phyloP scores from a whole-genome alignment of 1,139 yeast genomes.

The Geotrichum restrictum region DNA sequence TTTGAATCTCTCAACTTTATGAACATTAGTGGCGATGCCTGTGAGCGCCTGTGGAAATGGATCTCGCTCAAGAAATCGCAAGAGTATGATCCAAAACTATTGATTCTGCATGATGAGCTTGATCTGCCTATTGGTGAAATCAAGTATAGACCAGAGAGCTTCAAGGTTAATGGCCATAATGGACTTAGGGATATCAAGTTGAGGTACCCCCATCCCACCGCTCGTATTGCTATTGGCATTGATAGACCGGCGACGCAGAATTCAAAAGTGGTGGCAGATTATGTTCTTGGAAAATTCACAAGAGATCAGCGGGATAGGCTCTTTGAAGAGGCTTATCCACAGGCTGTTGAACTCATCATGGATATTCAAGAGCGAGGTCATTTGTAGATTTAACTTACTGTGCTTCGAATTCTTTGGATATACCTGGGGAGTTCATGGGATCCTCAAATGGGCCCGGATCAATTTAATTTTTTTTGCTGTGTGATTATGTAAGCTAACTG shows the following conservation, averaged over 20 bases:
- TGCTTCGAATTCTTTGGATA: too few relatives aligned
- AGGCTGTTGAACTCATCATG: constrained; percentile 41
- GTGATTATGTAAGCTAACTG: too few relatives aligned
- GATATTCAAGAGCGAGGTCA: constrained; percentile 33
- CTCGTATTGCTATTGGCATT: constrained; percentile 66
- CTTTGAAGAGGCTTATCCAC: constrained; percentile 42
- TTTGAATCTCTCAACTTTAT: constrained; percentile 56
- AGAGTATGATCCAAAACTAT: constrained; percentile 41
- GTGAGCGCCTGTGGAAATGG: constrained; percentile 43
- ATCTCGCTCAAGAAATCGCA: constrained; percentile 31
- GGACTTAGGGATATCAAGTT: constrained; percentile 51
- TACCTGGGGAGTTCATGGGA: too few relatives aligned
- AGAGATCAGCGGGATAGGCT: constrained; percentile 40
- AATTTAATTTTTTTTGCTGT: too few relatives aligned
- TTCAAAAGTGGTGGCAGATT: constrained; percentile 50
- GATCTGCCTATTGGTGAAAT: constrained; percentile 60
- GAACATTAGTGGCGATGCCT: constrained; percentile 60
- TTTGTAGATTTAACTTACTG: too few relatives aligned
- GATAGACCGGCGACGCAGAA: constrained; percentile 55
- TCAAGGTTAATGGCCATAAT: constrained; percentile 74
- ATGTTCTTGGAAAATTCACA: constrained; percentile 53
- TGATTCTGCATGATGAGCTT: constrained; percentile 74
- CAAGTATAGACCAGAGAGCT: constrained; percentile 53
- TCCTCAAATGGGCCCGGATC: too few relatives aligned
- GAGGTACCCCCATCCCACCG: constrained; percentile 41